A percentile compares a stretch with the other conserved stretches of the same genome.
Conservation (phyloP, 2,329 filamentous ascomycete genomes). For the Chaetomiaceae sp. region DNA sequence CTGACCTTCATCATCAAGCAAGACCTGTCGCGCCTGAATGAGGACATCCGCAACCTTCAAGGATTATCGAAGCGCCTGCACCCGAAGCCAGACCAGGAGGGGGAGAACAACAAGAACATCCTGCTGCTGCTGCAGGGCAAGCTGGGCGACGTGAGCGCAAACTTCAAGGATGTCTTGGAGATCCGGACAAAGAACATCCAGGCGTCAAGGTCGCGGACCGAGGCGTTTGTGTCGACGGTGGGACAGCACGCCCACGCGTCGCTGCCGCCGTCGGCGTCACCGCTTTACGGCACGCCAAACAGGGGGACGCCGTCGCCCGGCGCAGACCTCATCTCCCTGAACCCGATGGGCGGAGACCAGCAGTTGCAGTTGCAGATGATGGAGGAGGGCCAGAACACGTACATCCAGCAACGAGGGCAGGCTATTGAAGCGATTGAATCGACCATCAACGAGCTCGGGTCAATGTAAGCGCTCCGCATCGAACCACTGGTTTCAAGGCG, state of each 20-base stretch:
- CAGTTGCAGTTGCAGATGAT: slow-evolving; percentile 72
- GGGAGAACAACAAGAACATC: slow-evolving; percentile 97
- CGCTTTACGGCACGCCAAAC: slow-evolving; percentile 76
- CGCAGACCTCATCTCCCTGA: slow-evolving; percentile 75
- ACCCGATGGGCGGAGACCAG: slow-evolving; percentile 70
- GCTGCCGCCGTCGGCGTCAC: slow-evolving; percentile 72
- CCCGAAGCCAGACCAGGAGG: slow-evolving; percentile 71
- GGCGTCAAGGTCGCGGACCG: slow-evolving; percentile 83
- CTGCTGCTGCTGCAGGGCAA: slow-evolving; percentile 88
- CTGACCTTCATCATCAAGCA: slow-evolving; percentile 97
- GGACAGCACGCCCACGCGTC: slow-evolving; percentile 68
- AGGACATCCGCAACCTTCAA: slow-evolving; percentile 82
- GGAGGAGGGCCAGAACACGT: slow-evolving; percentile 85
- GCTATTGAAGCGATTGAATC: slow-evolving; percentile 96
- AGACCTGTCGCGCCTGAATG: slow-evolving; percentile 77
- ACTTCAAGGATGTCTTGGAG: slow-evolving; percentile 96
- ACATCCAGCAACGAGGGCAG: slow-evolving; percentile 89
- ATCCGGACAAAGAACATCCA: slow-evolving; percentile 97
- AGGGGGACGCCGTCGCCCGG: slow-evolving; percentile 63
- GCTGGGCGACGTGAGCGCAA: slow-evolving; percentile 84
- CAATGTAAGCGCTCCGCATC: slow-evolving; percentile 26
- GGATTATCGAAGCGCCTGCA: slow-evolving; percentile 72
- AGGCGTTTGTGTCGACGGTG: slow-evolving; percentile 93
- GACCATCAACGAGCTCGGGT: slow-evolving; percentile 86
- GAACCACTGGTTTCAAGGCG: neutral